These are phyloP conservation scores for Monilinia fructicola DNA, from an alignment of 2,329 filamentous ascomycete genomes.

Conservation along the genomic window DNA sequence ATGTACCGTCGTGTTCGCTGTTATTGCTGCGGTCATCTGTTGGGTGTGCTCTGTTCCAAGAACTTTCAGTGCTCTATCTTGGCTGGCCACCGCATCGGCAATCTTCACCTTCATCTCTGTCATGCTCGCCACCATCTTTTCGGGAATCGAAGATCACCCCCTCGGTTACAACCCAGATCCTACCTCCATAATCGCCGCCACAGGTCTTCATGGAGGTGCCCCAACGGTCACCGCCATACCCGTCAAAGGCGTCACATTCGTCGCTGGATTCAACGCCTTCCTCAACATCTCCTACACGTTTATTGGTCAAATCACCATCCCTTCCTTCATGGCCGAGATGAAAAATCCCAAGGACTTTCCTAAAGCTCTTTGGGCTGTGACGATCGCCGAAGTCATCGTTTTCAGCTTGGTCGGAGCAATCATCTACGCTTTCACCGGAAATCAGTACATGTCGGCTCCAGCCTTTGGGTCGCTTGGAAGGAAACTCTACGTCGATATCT, in stretches of 20 bases:
- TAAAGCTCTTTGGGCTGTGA: conserved; percentile 89
- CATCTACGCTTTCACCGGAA: conserved; percentile 84
- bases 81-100: conserved; percentile 75
- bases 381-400: conserved; percentile 80
- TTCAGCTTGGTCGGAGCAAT: conserved; percentile 81
- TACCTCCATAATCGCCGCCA: conserved; percentile 40
- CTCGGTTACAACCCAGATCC: conserved; percentile 59
- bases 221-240: conserved; percentile 70
- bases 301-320: conserved; percentile 91
- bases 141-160: conserved; percentile 72
- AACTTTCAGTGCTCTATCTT: conserved; percentile 78
- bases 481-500: conserved; percentile 76
- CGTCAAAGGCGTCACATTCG: conserved; percentile 69
- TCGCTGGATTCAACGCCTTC: conserved; percentile 81
- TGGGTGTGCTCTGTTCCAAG: conserved; percentile 79
- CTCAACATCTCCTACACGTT: conserved; percentile 96
- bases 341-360: conserved; percentile 77
- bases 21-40: conserved; percentile 71
- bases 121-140: conserved; percentile 78
- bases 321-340: conserved; percentile 96
- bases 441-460: conserved; percentile 82
- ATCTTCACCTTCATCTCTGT: conserved; percentile 90
- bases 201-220: conserved; percentile 50
- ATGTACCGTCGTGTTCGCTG: conserved; percentile 78
- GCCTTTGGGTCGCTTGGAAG: conserved; percentile 82